Evolutionary conservation across 2,329 filamentous ascomycete species (phyloP).

Genomic region (Hypoxylon sp.): DNA sequence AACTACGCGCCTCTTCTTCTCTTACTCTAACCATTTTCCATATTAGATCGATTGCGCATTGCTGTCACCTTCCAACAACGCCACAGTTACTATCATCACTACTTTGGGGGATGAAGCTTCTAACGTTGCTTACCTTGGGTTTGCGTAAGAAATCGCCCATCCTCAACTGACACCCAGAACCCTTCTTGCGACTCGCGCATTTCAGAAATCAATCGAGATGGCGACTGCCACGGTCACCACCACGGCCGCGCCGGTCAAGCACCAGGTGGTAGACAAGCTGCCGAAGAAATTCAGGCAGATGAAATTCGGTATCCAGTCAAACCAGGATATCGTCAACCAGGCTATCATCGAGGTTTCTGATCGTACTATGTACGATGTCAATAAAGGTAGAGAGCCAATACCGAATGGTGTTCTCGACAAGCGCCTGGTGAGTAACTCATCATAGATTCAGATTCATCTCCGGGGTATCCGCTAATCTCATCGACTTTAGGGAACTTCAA

Average conservation of each 20-base stretch:
- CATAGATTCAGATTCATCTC: slow-evolving; percentile 46
- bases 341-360: slow-evolving; percentile 95
- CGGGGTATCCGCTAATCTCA: slow-evolving; percentile 12
- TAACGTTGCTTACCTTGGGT: neutral
- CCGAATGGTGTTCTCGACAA: slow-evolving; percentile 87
- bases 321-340: slow-evolving; percentile 94
- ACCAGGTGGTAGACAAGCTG: slow-evolving; percentile 87
- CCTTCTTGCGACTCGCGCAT: slow-evolving; percentile 7
- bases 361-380: slow-evolving; percentile 89
- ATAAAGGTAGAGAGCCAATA: slow-evolving; percentile 78
- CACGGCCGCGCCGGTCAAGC: slow-evolving; percentile 66
- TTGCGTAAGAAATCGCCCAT: slow-evolving; percentile 14
- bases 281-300: slow-evolving; percentile 93
- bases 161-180: slow-evolving; percentile 9
- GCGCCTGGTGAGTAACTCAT: slow-evolving; percentile 66
- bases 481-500: slow-evolving; percentile 66
- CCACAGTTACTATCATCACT: no score
- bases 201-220: slow-evolving; percentile 33
- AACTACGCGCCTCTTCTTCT: slow-evolving; percentile 1
- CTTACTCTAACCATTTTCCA: neutral
- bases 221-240: slow-evolving; percentile 41
- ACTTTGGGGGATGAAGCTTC: slow-evolving; percentile 30
- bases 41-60: no score
- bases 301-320: slow-evolving; percentile 95
- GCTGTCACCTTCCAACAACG: no score